Evolutionary conservation across 2,329 filamentous ascomycete species (phyloP).

Genomic region (Penicillium aurantiogriseum): DNA sequence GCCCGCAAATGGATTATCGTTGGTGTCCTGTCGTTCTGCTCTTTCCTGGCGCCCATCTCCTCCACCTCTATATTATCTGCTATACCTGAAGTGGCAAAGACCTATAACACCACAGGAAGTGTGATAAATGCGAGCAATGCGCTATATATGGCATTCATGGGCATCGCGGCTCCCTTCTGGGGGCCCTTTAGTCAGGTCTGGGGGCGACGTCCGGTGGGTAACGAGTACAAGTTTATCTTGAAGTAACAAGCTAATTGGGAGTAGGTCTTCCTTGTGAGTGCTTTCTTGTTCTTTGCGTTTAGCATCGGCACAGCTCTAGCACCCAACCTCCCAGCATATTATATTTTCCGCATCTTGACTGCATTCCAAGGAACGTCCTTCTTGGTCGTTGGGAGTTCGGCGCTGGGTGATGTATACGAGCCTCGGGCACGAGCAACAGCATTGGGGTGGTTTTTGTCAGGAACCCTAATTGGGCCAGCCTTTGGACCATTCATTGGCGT

Average conservation of each 20-base stretch:
- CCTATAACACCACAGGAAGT: slow-evolving; percentile 63
- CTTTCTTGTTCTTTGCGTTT: slow-evolving; percentile 64
- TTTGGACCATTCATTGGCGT: slow-evolving; percentile 52
- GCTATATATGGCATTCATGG: slow-evolving; percentile 73
- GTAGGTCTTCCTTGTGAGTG: slow-evolving; percentile 59
- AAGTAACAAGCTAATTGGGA: neutral
- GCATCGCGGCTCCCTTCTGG: slow-evolving; percentile 67
- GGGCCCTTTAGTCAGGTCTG: slow-evolving; percentile 68
- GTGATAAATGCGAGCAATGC: slow-evolving; percentile 75
- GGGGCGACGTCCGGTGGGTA: slow-evolving; percentile 56
- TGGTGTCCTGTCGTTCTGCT: slow-evolving; percentile 67
- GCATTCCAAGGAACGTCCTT: slow-evolving; percentile 75
- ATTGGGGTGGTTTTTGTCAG: slow-evolving; percentile 69
- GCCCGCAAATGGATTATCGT: slow-evolving; percentile 67
- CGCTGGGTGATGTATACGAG: slow-evolving; percentile 66
- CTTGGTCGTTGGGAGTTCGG: slow-evolving; percentile 67
- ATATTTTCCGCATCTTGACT: slow-evolving; percentile 70
- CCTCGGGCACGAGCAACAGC: slow-evolving; percentile 69
- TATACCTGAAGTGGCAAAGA: slow-evolving; percentile 68
- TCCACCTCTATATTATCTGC: slow-evolving; percentile 72
- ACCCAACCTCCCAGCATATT: slow-evolving; percentile 69
- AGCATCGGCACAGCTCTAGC: slow-evolving; percentile 71
- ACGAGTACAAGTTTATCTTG: neutral
- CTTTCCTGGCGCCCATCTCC: slow-evolving; percentile 72
- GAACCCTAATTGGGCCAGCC: slow-evolving; percentile 69